These are phyloP conservation scores for Irpex sp. DNA, from an alignment of 1,284 basidiomycete species.

Conservation along the genomic window DNA sequence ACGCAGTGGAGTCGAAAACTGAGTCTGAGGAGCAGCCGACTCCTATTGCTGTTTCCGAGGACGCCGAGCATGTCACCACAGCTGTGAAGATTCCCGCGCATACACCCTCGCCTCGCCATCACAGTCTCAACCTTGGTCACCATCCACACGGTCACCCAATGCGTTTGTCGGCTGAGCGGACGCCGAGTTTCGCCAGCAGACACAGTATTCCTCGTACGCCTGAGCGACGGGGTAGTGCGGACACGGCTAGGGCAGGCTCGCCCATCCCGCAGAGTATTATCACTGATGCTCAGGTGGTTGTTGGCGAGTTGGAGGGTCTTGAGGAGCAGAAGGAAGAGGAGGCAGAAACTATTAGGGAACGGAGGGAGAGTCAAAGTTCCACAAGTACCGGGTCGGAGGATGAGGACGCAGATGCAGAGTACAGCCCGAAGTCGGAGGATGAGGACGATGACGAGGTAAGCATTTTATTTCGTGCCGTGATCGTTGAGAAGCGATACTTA, in stretches of 20 bases:
- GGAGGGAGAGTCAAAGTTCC: conserved; percentile 10
- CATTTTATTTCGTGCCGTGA: neutral
- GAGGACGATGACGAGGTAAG: conserved; percentile 15
- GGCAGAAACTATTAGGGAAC: neutral
- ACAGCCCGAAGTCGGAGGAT: conserved; percentile 12
- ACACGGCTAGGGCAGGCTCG: conserved; percentile 22
- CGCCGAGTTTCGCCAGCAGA: neutral
- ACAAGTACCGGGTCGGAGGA: conserved; percentile 4
- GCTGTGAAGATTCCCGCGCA: conserved; percentile 23
- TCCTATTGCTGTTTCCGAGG: conserved; percentile 6
- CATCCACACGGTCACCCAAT: neutral
- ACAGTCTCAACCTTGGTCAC: conserved; percentile 4
- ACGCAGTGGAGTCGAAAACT: neutral
- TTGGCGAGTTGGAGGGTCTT: conserved; percentile 10
- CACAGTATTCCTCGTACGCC: conserved; percentile 12
- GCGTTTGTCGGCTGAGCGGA: conserved; percentile 2
- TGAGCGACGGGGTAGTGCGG: conserved; percentile 24
- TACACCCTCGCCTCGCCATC: conserved; percentile 14
- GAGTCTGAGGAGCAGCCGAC: conserved; percentile 7
- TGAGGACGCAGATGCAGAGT: conserved; percentile 10
- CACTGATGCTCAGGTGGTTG: conserved; percentile 5
- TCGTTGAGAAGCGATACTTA: neutral
- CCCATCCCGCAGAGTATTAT: neutral
- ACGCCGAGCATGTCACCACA: conserved; percentile 21
- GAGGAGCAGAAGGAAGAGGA: conserved; percentile 8